These are phyloP conservation scores for Pachysandra terminalis DNA, from an alignment of 164 flowering plant species.

Conservation along the genomic window DNA sequence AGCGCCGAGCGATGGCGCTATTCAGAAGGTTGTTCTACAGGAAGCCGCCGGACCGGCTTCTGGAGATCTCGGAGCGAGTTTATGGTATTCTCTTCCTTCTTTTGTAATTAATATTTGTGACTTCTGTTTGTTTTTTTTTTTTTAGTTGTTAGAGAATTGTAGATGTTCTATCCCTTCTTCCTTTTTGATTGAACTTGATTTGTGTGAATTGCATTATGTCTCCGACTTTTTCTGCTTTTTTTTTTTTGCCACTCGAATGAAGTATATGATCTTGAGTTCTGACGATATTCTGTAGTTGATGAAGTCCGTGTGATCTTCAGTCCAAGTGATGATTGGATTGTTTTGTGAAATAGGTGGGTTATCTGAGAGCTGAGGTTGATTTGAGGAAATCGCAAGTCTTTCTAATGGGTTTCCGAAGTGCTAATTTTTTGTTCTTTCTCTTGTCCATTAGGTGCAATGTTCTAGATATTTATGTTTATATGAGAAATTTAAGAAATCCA, in stretches of 20 bases:
- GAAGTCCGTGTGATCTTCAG: not conserved
- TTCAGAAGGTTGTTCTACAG: slow-evolving; percentile 84
- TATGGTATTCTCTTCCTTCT: slow-evolving; percentile 45
- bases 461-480: not conserved
- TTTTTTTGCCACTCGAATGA: too few species aligned
- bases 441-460: not conserved
- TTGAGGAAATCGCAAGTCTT: too few species aligned
- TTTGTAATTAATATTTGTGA: not conserved
- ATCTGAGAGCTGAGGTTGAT: too few species aligned
- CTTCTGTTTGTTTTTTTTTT: not conserved
- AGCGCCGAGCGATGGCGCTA: slow-evolving; percentile 95
- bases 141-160: not conserved
- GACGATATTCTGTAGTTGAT: not conserved
- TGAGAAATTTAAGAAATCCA: not conserved
- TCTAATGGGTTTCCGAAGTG: too few species aligned
- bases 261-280: too few species aligned
- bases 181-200: too few species aligned
- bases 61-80: slow-evolving; percentile 92
- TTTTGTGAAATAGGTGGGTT: not conserved
- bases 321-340: not conserved
- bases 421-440: too few species aligned
- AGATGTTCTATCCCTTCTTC: not conserved
- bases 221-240: too few species aligned
- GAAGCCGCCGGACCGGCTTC: slow-evolving; percentile 94
- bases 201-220: too few species aligned